These are phyloP conservation scores for Solanum bulbocastanum DNA, from an alignment of 257 asterid genomes.

Conservation along the genomic window DNA sequence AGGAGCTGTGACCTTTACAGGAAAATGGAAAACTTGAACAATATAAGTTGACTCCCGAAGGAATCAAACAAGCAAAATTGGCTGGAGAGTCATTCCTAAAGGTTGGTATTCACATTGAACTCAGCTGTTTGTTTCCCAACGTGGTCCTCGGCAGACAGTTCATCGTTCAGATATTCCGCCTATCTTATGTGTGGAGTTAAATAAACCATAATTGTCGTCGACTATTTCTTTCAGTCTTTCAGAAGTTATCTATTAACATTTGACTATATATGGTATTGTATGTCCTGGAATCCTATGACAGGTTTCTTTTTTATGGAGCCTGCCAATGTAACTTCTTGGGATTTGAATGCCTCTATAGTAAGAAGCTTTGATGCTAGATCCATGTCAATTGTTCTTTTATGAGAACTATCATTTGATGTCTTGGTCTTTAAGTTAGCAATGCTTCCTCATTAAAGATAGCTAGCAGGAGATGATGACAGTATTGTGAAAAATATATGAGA, in stretches of 20 bases:
- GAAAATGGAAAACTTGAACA: constrained; percentile 77
- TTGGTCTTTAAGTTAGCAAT: not conserved
- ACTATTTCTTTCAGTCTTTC: not conserved
- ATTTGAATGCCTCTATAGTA: not conserved
- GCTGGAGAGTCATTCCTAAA: constrained; percentile 68
- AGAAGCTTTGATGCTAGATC: not conserved
- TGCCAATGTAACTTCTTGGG: not conserved
- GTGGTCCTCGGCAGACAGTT: not conserved
- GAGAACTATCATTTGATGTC: not conserved
- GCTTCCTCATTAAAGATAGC: not conserved
- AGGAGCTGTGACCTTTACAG: constrained; percentile 14
- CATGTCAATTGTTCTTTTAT: not conserved
- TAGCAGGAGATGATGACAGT: not conserved
- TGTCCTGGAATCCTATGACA: not conserved
- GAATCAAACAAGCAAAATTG: constrained; percentile 71
- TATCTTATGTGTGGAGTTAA: not conserved
- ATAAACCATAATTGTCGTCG: not conserved
- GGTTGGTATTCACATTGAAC: constrained; percentile 21
- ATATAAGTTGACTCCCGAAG: constrained; percentile 70
- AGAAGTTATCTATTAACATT: not conserved
- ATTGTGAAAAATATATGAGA: not conserved
- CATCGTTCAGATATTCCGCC: not conserved
- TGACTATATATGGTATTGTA: not conserved
- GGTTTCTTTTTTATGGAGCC: not conserved
- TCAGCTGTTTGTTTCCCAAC: not conserved